Evolutionary conservation across 495 filamentous ascomycete genomes (phyloP).

Genomic region (Xylaria bambusicola): DNA sequence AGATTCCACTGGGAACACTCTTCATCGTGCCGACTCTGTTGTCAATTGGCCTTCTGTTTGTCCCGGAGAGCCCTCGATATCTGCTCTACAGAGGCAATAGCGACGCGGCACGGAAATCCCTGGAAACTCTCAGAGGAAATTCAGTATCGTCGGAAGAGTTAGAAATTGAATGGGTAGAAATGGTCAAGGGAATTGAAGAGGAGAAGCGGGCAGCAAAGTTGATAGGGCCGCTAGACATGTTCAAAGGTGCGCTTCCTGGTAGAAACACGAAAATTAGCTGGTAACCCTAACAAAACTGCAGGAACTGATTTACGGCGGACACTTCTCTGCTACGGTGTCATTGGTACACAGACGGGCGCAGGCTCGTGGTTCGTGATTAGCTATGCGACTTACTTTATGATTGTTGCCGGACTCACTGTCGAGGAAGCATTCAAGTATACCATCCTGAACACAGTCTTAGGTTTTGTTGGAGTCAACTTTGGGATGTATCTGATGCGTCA

Average conservation of each 20-base stretch:
- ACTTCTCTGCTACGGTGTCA: slow-evolving; percentile 40
- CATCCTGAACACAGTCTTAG: slow-evolving; percentile 41
- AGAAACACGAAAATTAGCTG: neutral
- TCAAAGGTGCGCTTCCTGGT: slow-evolving; percentile 25
- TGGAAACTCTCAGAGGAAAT: slow-evolving; percentile 33
- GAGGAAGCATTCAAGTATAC: slow-evolving; percentile 43
- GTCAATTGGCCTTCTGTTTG: slow-evolving; percentile 48
- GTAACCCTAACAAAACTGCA: neutral
- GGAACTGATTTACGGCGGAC: slow-evolving; percentile 42
- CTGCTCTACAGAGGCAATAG: slow-evolving; percentile 38
- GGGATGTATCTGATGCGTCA: slow-evolving; percentile 44
- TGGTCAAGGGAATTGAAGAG: slow-evolving; percentile 41
- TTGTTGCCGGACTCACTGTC: slow-evolving; percentile 38
- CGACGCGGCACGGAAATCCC: slow-evolving; percentile 34
- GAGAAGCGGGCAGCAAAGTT: slow-evolving; percentile 34
- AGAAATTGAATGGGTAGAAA: slow-evolving; percentile 40
- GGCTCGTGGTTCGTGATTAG: slow-evolving; percentile 46
- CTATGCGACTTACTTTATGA: slow-evolving; percentile 45
- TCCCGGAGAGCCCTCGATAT: slow-evolving; percentile 59
- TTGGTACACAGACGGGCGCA: slow-evolving; percentile 36
- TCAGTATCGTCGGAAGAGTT: slow-evolving; percentile 32
- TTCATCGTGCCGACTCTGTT: slow-evolving; percentile 54
- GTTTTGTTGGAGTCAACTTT: slow-evolving; percentile 41
- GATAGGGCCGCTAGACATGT: slow-evolving; percentile 38
- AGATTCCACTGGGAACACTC: slow-evolving; percentile 55